Conservation (phyloP, 805 yeast genomes). For the Wickerhamomyces mucosus region DNA sequence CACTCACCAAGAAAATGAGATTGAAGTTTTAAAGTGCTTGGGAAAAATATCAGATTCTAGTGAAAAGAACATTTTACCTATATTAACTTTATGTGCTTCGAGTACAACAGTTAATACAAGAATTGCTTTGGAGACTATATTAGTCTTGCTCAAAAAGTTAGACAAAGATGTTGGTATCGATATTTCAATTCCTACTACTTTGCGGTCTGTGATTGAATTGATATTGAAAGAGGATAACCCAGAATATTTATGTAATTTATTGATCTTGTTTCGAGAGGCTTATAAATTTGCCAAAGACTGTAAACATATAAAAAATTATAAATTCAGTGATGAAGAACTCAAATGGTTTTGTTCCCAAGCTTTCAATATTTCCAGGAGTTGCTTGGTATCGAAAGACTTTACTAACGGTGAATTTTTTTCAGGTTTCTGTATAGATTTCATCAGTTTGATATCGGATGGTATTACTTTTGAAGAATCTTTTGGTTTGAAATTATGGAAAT, state of each 20-base stretch:
- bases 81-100: slow-evolving; percentile 23
- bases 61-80: slow-evolving; percentile 25
- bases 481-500: slow-evolving; percentile 11
- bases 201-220: slow-evolving; percentile 24
- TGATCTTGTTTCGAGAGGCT: slow-evolving; percentile 8
- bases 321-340: slow-evolving; percentile 24
- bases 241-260: slow-evolving; percentile 7
- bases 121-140: slow-evolving; percentile 19
- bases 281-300: slow-evolving; percentile 8
- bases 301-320: slow-evolving; percentile 3
- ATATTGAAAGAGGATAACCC: slow-evolving; percentile 17
- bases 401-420: slow-evolving; percentile 13
- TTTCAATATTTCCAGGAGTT: slow-evolving; percentile 23
- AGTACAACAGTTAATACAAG: slow-evolving; percentile 19
- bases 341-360: slow-evolving; percentile 32
- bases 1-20: slow-evolving; percentile 10
- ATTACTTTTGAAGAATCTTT: slow-evolving; percentile 18
- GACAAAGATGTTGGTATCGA: slow-evolving; percentile 7
- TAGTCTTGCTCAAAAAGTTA: slow-evolving; percentile 19
- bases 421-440: slow-evolving; percentile 13
- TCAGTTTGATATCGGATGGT: slow-evolving; percentile 16
- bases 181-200: slow-evolving; percentile 19
- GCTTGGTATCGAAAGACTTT: slow-evolving; percentile 10
- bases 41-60: slow-evolving; percentile 24
- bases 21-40: slow-evolving; percentile 18